These are phyloP conservation scores for Thielaviopsis punctulata DNA, from an alignment of 2,329 filamentous ascomycete species.

Conservation along the genomic window DNA sequence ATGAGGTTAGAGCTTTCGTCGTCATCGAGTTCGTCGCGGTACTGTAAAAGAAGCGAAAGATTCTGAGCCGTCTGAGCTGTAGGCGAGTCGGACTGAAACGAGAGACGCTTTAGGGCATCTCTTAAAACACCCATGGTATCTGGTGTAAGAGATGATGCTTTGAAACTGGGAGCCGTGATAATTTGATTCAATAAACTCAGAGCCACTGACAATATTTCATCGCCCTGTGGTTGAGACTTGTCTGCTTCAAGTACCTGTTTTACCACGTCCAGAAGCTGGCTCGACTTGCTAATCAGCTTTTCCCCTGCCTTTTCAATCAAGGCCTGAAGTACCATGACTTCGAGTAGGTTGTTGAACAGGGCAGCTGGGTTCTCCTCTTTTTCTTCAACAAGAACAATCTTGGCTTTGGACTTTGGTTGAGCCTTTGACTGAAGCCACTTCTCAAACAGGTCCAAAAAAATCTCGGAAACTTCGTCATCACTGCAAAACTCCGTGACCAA, in stretches of 20 bases:
- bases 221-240: conserved; percentile 23
- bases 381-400: conserved; percentile 18
- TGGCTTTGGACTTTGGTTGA: conserved; percentile 15
- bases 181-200: conserved; percentile 45
- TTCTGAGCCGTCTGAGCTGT: conserved; percentile 32
- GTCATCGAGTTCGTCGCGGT: conserved; percentile 34
- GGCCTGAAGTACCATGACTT: conserved; percentile 45
- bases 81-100: conserved; percentile 11
- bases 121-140: conserved; percentile 29
- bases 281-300: conserved; percentile 44
- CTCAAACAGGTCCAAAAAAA: conserved; percentile 43
- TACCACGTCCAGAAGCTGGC: conserved; percentile 47
- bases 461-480: conserved; percentile 36
- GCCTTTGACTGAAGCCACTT: conserved; percentile 32
- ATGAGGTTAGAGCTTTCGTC: conserved; percentile 21
- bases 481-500: conserved; percentile 33
- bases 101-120: conserved; percentile 28
- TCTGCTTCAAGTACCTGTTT: conserved; percentile 38
- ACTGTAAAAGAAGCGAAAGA: conserved; percentile 36
- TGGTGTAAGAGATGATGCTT: conserved; percentile 27
- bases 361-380: conserved; percentile 17
- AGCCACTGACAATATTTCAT: conserved; percentile 34
- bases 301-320: conserved; percentile 47
- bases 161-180: conserved; percentile 39
- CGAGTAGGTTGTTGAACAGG: conserved; percentile 31